These are phyloP conservation scores for Aristolochia fimbriata DNA, from an alignment of 164 flowering plant species.

Conservation along the genomic window DNA sequence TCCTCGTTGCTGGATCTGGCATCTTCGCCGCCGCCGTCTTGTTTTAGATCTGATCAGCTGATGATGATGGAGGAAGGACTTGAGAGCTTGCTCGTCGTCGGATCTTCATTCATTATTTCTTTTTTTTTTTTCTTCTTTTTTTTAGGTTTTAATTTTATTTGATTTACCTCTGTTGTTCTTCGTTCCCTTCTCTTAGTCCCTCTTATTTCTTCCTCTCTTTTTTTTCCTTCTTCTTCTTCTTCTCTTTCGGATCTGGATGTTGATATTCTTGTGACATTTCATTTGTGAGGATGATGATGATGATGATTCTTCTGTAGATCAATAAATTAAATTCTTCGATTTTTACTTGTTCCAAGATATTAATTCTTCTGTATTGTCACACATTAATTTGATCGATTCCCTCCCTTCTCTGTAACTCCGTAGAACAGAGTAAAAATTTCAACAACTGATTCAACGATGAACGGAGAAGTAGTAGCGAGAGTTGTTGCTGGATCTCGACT, in stretches of 20 bases:
- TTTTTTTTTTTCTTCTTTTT: too few relatives aligned
- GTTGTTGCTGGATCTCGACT: too few relatives aligned
- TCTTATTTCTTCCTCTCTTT: background rate
- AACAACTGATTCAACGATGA: too few relatives aligned
- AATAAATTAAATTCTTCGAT: background rate
- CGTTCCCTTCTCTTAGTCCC: background rate
- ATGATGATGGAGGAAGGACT: too few relatives aligned
- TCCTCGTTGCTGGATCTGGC: slow-evolving; percentile 1
- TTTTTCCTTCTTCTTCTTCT: background rate
- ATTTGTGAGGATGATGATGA: background rate
- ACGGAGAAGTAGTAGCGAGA: too few relatives aligned
- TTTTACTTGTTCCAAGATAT: background rate
- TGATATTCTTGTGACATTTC: slow-evolving; percentile 1
- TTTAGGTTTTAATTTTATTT: background rate
- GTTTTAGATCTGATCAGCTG: background rate
- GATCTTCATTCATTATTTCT: background rate
- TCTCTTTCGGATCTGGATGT: background rate
- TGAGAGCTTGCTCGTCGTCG: background rate
- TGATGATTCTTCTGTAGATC: background rate
- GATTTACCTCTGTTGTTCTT: background rate
- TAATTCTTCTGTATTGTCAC: too few relatives aligned
- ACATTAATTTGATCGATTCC: too few relatives aligned
- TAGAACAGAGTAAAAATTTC: too few relatives aligned
- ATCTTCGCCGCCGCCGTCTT: slow-evolving; percentile 2
- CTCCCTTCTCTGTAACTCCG: too few relatives aligned